phyloP scores from a whole-genome alignment of 352 stramenopile genomes.

The Phytophthora europaea region DNA sequence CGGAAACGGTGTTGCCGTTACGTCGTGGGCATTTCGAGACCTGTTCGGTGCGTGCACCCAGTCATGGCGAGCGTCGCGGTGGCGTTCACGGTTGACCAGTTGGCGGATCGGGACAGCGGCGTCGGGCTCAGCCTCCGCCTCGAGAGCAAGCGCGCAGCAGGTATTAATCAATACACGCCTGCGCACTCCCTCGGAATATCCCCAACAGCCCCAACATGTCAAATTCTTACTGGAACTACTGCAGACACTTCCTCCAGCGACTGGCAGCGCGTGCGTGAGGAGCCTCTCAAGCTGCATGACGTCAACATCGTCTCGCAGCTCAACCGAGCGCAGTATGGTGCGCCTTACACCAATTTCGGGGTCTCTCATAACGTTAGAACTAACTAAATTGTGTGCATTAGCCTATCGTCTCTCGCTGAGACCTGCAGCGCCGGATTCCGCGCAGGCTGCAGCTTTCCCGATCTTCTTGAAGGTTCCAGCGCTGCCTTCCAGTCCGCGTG shows the following conservation, averaged over 20 bases:
- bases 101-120: conserved; percentile 10
- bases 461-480: conserved; percentile 25
- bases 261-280: conserved; percentile 29
- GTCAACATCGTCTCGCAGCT: conserved; percentile 34
- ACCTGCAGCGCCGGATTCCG: conserved; percentile 9
- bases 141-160: conserved; percentile 22
- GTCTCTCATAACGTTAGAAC: neutral
- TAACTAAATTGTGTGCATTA: neutral
- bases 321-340: conserved; percentile 32
- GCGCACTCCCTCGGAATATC: neutral
- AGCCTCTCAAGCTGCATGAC: conserved; percentile 20
- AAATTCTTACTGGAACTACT: neutral
- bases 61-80: conserved; percentile 38
- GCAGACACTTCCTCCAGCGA: conserved; percentile 16
- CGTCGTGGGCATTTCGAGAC: conserved; percentile 20
- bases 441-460: conserved; percentile 24
- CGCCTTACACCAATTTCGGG: neutral
- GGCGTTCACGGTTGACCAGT: conserved; percentile 29
- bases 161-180: neutral
- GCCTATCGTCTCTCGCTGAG: conserved; percentile 35
- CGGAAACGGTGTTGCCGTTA: conserved; percentile 22
- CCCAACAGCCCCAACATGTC: neutral
- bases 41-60: conserved; percentile 6
- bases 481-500: conserved; percentile 14
- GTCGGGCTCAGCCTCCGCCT: conserved; percentile 22